A percentile compares a stretch with the other conserved stretches of the same genome.
Evolutionary conservation across 2,329 filamentous ascomycete genomes (phyloP).

Genomic region (Diaporthe helianthi): DNA sequence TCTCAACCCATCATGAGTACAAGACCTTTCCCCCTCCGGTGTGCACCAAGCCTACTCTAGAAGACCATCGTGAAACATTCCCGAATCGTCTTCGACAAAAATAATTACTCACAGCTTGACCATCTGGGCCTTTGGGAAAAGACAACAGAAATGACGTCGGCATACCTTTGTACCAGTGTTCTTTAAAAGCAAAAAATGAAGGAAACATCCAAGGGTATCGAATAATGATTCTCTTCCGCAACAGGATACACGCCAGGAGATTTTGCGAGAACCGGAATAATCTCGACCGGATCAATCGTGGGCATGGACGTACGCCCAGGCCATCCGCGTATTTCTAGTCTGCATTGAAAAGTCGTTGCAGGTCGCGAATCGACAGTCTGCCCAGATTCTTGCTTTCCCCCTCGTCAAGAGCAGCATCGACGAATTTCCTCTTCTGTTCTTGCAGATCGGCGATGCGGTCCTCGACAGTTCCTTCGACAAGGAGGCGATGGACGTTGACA

Average conservation of each 20-base stretch:
- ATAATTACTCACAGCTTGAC: background rate
- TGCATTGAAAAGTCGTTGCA: slow-evolving; percentile 70
- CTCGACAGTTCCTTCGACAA: slow-evolving; percentile 82
- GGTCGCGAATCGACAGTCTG: slow-evolving; percentile 69
- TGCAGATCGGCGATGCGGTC: slow-evolving; percentile 84
- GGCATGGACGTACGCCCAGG: background rate
- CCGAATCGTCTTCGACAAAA: background rate
- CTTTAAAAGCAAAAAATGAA: background rate
- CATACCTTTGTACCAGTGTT: background rate
- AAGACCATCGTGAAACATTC: background rate
- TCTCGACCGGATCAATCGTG: no score
- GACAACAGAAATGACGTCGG: background rate
- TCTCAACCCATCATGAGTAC: background rate
- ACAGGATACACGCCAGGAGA: background rate
- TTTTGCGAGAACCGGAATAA: background rate
- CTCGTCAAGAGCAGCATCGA: slow-evolving; percentile 82
- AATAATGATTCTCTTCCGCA: background rate
- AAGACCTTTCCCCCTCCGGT: background rate
- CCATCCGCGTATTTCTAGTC: background rate
- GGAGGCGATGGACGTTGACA: slow-evolving; percentile 81
- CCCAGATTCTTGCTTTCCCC: slow-evolving; percentile 70
- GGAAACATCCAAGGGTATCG: background rate
- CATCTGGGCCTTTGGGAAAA: background rate
- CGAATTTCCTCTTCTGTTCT: slow-evolving; percentile 77
- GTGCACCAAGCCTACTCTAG: background rate